Evolutionary conservation across 257 asterid species (phyloP), one percentile per base, ranked within the genome.

Genomic region (Fraxinus pennsylvanica): DNA sequence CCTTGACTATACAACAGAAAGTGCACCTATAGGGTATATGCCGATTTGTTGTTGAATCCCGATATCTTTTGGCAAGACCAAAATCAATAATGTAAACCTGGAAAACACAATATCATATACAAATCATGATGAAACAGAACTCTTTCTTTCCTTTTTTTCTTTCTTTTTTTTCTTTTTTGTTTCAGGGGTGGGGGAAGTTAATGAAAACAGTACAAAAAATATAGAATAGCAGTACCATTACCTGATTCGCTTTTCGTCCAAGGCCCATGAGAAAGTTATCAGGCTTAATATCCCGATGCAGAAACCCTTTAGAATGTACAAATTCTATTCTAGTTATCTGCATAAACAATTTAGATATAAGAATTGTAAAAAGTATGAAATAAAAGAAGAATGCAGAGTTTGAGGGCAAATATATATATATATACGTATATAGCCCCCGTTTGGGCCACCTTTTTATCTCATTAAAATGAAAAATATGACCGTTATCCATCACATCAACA

Each of bases 231-330:
- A 79, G 54, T 79, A 80, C 36, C 54, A 41, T 54, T 76, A 94
- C 98, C 96, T 94, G 98, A 85, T 91, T 94, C 7, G 98, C 97
- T 87, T 92, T 94, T 82, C 98, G 93, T 78, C 97, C 98, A 83
- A 94, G 97, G 70, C 98, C 98, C 98, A 94, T 94, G 61, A 94
- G 91, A 87, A 94, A 94, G 91, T 94, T 94, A 85, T 94, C 98
- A 21, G 98, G 98, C 83, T 94, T 94, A 72, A 94, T 89, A 89
- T 94, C 98, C 76, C 98, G 91, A 86, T 94, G 98, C 81, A 94
- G 75, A 82, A 92, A 90, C 66, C 97, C 98, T 89, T 92, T 94
- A 35, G 98, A 91, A 84, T 94, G 98, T 76, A 90, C 92, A 81
- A 88, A 94, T 67, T 94, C 98, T 66, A 90, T 90, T 81, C 98